Conservation (phyloP, 345 rosid species). For the Anastatica hierochuntica region DNA sequence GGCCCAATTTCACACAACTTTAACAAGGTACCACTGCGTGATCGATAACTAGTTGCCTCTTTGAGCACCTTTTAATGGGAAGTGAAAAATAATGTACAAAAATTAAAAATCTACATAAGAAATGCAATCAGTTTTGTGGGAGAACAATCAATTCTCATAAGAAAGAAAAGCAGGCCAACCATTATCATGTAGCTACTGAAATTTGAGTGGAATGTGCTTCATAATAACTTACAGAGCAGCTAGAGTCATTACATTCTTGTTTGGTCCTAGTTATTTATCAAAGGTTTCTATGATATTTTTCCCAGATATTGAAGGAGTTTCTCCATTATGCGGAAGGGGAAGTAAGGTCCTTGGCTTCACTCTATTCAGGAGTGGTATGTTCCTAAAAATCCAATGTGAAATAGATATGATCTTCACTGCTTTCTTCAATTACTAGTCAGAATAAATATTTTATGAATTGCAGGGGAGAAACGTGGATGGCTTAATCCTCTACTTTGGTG, state of each 20-base stretch:
- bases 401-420: not conserved
- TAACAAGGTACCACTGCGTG: slow-evolving; percentile 37
- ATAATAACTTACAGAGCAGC: not conserved
- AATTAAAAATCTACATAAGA: not conserved
- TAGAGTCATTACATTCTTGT: not conserved
- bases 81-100: not conserved
- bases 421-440: not conserved
- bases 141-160: not conserved
- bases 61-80: not conserved
- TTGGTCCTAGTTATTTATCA: not conserved
- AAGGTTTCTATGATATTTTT: not conserved
- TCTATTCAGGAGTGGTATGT: slow-evolving; percentile 82
- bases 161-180: not conserved
- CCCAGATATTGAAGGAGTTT: slow-evolving; percentile 60
- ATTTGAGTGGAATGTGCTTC: not conserved
- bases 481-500: slow-evolving; percentile 86
- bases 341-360: slow-evolving; percentile 67
- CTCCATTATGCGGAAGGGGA: slow-evolving; percentile 74
- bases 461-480: slow-evolving; percentile 90
- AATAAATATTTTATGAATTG: not conserved
- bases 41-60: not conserved
- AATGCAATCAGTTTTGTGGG: not conserved
- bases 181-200: no score
- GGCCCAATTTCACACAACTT: slow-evolving; percentile 69
- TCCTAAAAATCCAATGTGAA: not conserved